A percentile compares a stretch with the other conserved stretches of the same genome.
Conservation (phyloP, 208 protist species). For the Eutreptiella sp. region DNA sequence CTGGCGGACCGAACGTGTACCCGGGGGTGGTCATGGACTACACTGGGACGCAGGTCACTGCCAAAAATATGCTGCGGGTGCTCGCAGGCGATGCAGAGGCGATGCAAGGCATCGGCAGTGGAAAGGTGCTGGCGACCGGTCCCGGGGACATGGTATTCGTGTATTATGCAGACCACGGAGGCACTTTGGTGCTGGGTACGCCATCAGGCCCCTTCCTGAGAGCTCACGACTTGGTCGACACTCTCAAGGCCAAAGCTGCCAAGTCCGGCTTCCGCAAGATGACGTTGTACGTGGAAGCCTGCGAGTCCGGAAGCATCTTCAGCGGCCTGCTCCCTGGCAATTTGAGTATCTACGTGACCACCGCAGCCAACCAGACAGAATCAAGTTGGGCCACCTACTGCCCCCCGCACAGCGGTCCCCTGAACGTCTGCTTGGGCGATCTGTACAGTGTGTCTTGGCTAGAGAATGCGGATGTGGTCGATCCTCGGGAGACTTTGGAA, state of each 20-base stretch:
- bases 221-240: constrained; percentile 15
- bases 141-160: constrained; percentile 34
- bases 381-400: constrained; percentile 18
- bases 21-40: constrained; percentile 30
- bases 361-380: constrained; percentile 29
- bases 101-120: neutral
- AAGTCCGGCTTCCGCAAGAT: constrained; percentile 25
- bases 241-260: constrained; percentile 17
- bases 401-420: neutral
- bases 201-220: constrained; percentile 7
- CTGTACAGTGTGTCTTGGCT: too few species aligned
- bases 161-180: constrained; percentile 44
- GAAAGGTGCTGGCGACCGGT: constrained; percentile 26
- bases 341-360: constrained; percentile 25
- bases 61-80: constrained; percentile 31
- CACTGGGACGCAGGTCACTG: constrained; percentile 28
- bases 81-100: constrained; percentile 30
- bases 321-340: constrained; percentile 4
- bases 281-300: constrained; percentile 47
- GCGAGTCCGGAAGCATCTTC: constrained; percentile 48
- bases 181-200: constrained; percentile 22
- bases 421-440: constrained; percentile 26
- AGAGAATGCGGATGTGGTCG: too few species aligned
- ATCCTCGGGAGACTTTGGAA: too few species aligned
- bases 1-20: constrained; percentile 35